A percentile compares a stretch with the other conserved stretches of the same genome.
Conservation (phyloP, 202 grass and related monocot genomes). For the Schoenoplectus triqueter region DNA sequence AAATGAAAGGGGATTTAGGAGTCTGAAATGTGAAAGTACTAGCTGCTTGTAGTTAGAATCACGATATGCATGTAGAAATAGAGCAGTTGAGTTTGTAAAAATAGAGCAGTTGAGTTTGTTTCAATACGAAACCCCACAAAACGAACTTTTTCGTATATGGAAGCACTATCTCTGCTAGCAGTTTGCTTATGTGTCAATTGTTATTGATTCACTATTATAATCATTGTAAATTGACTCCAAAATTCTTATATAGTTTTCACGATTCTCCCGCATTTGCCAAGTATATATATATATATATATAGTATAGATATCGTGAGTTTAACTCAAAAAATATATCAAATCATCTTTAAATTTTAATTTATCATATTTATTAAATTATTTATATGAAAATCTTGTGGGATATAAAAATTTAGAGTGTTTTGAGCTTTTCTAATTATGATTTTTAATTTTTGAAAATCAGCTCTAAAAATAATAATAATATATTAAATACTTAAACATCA, state of each 20-base stretch:
- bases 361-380: too few species aligned
- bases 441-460: too few species aligned
- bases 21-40: slow-evolving; percentile 25
- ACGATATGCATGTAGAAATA: neutral
- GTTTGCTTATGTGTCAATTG: neutral
- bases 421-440: too few species aligned
- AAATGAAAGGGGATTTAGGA: slow-evolving; percentile 14
- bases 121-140: neutral
- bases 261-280: neutral
- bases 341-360: too few species aligned
- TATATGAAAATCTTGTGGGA: too few species aligned
- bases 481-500: too few species aligned
- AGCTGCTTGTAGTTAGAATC: neutral
- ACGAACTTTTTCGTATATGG: neutral
- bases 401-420: too few species aligned
- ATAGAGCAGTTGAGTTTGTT: slow-evolving; percentile 11
- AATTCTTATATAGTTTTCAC: neutral
- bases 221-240: slow-evolving; percentile 9
- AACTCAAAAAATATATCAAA: too few species aligned
- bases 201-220: neutral
- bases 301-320: too few species aligned
- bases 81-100: too few species aligned
- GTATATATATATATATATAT: neutral
- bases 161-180: neutral
- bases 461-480: too few species aligned